phyloP scores from a whole-genome alignment of 768 basidiomycete species.

The Tylopilus rubrobrunneus region DNA sequence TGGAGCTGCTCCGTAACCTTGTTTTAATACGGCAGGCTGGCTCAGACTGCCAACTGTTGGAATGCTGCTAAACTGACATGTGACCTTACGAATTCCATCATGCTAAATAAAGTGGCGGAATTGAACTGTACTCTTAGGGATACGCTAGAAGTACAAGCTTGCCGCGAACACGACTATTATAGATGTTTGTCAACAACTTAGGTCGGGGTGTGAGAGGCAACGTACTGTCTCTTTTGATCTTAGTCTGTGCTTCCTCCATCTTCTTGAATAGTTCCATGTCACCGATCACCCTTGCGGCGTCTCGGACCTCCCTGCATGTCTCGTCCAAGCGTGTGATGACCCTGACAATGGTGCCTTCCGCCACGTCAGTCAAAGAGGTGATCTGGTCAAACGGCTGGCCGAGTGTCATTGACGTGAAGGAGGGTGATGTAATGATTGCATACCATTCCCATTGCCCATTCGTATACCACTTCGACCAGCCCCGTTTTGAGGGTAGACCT shows the following conservation, averaged over 20 bases:
- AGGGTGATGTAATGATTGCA: slow-evolving; percentile 18
- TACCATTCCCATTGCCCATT: slow-evolving; percentile 99
- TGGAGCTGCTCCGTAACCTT: background rate
- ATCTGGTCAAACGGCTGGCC: slow-evolving; percentile 93
- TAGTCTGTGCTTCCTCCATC: slow-evolving; percentile 93
- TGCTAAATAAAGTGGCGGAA: background rate
- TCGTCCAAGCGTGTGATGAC: slow-evolving; percentile 96
- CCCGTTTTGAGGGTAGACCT: slow-evolving; percentile 83
- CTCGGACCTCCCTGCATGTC: slow-evolving; percentile 93
- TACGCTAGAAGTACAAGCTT: slow-evolving; percentile 73
- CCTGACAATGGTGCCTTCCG: slow-evolving; percentile 95
- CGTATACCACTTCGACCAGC: slow-evolving; percentile 93
- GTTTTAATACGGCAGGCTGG: slow-evolving; percentile 15
- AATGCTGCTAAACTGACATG: slow-evolving; percentile 17
- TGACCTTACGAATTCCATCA: slow-evolving; percentile 1
- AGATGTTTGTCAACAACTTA: slow-evolving; percentile 6
- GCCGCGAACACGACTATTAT: slow-evolving; percentile 77
- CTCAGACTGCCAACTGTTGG: slow-evolving; percentile 8
- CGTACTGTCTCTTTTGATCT: slow-evolving; percentile 96
- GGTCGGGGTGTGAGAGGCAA: slow-evolving; percentile 16
- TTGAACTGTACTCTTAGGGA: background rate
- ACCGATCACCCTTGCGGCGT: slow-evolving; percentile 96
- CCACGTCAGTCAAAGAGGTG: slow-evolving; percentile 85
- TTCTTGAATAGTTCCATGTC: slow-evolving; percentile 95
- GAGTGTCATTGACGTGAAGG: background rate